phyloP scores from a whole-genome alignment of 1,284 basidiomycete genomes.

The Grifola frondosa region DNA sequence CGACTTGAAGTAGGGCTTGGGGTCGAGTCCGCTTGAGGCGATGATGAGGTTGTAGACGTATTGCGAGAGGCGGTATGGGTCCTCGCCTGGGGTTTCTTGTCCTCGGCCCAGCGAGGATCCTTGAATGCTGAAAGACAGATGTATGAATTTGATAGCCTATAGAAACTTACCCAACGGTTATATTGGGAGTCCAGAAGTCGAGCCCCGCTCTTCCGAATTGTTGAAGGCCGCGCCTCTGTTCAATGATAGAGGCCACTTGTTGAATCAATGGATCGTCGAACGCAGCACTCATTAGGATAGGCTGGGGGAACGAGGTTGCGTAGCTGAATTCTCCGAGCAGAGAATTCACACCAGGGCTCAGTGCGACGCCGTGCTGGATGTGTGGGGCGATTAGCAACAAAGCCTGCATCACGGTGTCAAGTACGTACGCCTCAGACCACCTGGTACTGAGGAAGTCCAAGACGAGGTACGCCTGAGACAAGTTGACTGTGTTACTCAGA shows the following conservation, averaged over 20 bases:
- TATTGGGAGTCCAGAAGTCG: conserved; percentile 59
- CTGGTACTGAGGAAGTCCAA: conserved; percentile 52
- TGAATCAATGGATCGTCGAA: conserved; percentile 52
- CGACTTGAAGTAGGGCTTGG: conserved; percentile 47
- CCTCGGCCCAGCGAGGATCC: conserved; percentile 60
- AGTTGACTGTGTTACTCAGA: conserved; percentile 48
- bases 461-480: conserved; percentile 48
- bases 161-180: conserved; percentile 37
- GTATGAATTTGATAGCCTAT: background rate
- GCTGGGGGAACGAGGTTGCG: conserved; percentile 55
- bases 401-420: background rate
- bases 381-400: background rate
- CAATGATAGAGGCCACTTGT: conserved; percentile 46
- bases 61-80: conserved; percentile 50
- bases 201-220: conserved; percentile 50
- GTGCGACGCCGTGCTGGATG: conserved; percentile 48
- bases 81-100: conserved; percentile 61
- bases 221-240: conserved; percentile 56
- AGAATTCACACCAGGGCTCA: conserved; percentile 48
- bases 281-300: conserved; percentile 36
- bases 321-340: conserved; percentile 49
- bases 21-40: conserved; percentile 56
- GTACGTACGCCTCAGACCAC: conserved; percentile 45
- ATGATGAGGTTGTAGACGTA: conserved; percentile 54
- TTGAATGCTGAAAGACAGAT: conserved; percentile 40